Percentiles rank a stretch among this genome's conserved stretches.
These are phyloP conservation scores for Yamadazyma siamensis DNA, from an alignment of 1,139 yeast species.

Conservation along the genomic window DNA sequence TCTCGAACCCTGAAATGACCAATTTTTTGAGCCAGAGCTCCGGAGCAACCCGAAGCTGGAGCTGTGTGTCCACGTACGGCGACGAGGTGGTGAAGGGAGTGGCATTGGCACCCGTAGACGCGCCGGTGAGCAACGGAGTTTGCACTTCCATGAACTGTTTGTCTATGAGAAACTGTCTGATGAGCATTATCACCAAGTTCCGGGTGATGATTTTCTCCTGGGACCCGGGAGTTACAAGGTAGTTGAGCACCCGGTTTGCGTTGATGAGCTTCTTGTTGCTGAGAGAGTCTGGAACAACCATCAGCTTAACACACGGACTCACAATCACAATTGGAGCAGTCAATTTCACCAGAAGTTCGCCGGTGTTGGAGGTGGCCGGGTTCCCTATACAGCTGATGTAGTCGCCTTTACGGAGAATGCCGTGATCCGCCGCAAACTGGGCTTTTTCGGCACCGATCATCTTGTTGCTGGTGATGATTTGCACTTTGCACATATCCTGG, in stretches of 20 bases:
- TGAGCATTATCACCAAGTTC: constrained; percentile 47
- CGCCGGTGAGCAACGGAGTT: constrained; percentile 75
- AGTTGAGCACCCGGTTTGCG: constrained; percentile 70
- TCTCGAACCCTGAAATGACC: constrained; percentile 80
- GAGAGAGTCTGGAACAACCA: constrained; percentile 56
- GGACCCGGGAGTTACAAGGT: constrained; percentile 51
- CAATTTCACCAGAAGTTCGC: constrained; percentile 75
- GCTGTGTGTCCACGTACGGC: constrained; percentile 21
- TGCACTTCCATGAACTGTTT: constrained; percentile 76
- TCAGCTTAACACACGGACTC: constrained; percentile 66
- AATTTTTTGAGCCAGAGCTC: constrained; percentile 88
- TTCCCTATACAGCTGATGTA: constrained; percentile 58
- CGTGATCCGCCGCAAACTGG: constrained; percentile 45
- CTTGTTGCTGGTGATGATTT: constrained; percentile 57
- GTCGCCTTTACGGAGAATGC: constrained; percentile 66
- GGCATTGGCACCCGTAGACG: constrained; percentile 88
- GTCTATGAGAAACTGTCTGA: constrained; percentile 55
- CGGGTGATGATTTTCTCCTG: constrained; percentile 52
- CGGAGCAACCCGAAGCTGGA: constrained; percentile 85
- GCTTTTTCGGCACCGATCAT: constrained; percentile 38
- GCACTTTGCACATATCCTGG: constrained; percentile 57
- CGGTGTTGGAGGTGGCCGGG: constrained; percentile 74
- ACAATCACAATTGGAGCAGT: constrained; percentile 46
- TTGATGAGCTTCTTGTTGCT: constrained; percentile 56
- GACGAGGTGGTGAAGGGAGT: constrained; percentile 67